Evolutionary conservation across 2,329 filamentous ascomycete genomes (phyloP), one percentile per base, ranked within the genome.

Genomic region (Coniosporium tulheliwenetii): DNA sequence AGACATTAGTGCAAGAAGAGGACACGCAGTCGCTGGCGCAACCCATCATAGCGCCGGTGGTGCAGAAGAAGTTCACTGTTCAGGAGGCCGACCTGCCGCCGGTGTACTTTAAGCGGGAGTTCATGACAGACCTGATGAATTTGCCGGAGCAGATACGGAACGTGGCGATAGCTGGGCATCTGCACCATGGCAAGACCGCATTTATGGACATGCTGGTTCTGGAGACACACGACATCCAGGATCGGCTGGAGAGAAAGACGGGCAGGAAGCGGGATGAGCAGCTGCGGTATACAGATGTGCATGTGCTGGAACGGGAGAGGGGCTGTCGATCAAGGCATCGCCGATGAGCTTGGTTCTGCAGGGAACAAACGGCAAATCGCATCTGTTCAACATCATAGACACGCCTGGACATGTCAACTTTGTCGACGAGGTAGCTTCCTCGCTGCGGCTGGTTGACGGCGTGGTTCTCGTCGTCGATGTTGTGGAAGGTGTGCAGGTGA

Each of bases 351-450:
- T 98, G 49, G 79, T 96, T 32, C 68, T 98, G 42, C 85, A 85
- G 52, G 83, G 77, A 50, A 87, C 85, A 8, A 85, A 83, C 59
- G 85, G 85, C 40, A 98, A 98, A 63, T 96, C 87, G 31, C 87
- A 96, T 63, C 71, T 98, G 2, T 66, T 98, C 64, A 96, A 96
- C 62, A 78, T 98, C 41, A 70, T 98, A 43, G 91, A 98, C 62
- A 98, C 91, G 1, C 91, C 91, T 1, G 91, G 91, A 5, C 91
- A 98, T 58, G 91, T 96, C 55, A 95, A 98, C 61, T 98, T 98
- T 58, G 89, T 93, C 35, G 91, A 98, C 57, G 91, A 98, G 61
- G 85, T 98, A 32, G 91, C 91, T 8, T 79, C 86, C 4, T 81
- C 86, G 1, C 67, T 94, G 52, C 77, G 91, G 35, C 64, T 98